phyloP scores from a whole-genome alignment of 2,329 filamentous ascomycete genomes.

The Ophiostoma sp. region DNA sequence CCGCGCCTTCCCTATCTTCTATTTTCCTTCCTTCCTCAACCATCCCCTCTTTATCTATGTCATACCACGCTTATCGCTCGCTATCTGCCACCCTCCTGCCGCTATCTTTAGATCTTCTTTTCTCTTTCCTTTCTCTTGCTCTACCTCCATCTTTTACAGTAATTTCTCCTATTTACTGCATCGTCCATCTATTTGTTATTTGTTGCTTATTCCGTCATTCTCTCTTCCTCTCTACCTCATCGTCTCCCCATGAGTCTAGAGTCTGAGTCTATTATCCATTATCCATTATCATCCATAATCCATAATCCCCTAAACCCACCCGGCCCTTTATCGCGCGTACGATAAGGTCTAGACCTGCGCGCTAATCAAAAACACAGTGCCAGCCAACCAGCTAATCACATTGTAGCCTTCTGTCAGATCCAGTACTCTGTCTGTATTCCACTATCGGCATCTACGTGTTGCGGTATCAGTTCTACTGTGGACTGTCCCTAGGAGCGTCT shows the following conservation, averaged over 20 bases:
- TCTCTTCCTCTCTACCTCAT: not conserved
- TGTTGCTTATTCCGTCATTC: not conserved
- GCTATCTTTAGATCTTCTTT: not conserved
- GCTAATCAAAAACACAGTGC: not conserved
- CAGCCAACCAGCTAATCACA: constrained; percentile 14
- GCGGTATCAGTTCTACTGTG: constrained; percentile 8
- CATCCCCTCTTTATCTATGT: constrained; percentile 10
- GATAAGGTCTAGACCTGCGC: constrained; percentile 15
- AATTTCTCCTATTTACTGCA: constrained; percentile 9
- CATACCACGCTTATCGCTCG: constrained; percentile 10
- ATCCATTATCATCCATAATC: not conserved
- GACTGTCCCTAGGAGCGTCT: not conserved
- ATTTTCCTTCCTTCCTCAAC: not conserved
- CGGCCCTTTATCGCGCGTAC: constrained; percentile 16
- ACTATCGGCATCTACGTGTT: not conserved
- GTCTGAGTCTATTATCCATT: not conserved
- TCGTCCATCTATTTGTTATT: not conserved
- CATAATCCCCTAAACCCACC: not conserved
- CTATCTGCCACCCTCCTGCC: not conserved
- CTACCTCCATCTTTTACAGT: not conserved
- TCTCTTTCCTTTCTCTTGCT: too few relatives aligned
- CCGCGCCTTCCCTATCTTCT: constrained; percentile 10
- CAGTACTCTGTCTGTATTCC: not conserved
- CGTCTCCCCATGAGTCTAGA: not conserved
- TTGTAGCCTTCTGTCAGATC: constrained; percentile 13